Conservation (phyloP, 164 flowering plant genomes). For the Vitis amurensis region DNA sequence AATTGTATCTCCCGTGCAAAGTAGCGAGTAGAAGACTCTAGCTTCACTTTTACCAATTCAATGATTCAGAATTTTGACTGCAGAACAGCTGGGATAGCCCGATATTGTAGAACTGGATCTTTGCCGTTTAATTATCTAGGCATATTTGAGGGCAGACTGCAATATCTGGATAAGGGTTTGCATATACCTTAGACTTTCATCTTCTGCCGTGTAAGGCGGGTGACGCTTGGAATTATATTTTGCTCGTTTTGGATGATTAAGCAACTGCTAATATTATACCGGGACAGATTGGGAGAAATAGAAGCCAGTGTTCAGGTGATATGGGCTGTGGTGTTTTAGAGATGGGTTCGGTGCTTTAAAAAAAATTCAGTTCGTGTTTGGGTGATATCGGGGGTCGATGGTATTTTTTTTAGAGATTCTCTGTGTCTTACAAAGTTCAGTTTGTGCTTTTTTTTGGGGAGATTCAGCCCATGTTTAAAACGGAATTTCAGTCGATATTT, state of each 20-base stretch:
- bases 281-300: too few relatives aligned
- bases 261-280: neutral
- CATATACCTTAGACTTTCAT: neutral
- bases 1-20: constrained; percentile 26
- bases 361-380: too few relatives aligned
- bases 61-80: neutral
- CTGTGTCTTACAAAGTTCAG: too few relatives aligned
- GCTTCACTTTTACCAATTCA: neutral
- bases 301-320: too few relatives aligned
- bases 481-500: too few relatives aligned
- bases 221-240: neutral
- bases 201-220: neutral
- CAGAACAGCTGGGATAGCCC: neutral
- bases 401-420: too few relatives aligned
- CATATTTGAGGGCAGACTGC: too few relatives aligned
- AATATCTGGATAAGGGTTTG: neutral
- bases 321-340: too few relatives aligned
- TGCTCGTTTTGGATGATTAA: neutral
- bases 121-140: neutral
- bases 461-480: too few relatives aligned
- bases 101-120: constrained; percentile 11
- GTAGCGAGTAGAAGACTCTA: constrained; percentile 15
- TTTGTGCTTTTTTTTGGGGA: too few relatives aligned
- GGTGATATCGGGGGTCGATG: too few relatives aligned
- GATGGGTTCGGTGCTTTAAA: too few relatives aligned